Conservation (phyloP, 352 stramenopile genomes). For the Globisporangium paroecandrum region DNA sequence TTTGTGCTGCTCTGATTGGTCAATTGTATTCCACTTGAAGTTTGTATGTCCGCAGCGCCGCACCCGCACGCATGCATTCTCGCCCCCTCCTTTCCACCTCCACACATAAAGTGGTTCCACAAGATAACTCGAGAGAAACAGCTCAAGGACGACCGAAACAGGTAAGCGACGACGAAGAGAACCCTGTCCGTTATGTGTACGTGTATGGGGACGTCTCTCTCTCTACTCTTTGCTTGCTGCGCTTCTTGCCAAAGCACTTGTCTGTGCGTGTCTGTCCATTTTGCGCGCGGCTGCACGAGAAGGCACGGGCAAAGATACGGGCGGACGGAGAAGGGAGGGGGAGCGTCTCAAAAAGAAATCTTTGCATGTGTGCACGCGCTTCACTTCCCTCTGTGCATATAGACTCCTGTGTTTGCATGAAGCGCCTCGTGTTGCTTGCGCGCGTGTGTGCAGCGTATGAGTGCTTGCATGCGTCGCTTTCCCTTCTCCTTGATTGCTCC, state of each 20-base stretch:
- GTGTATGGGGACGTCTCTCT: background rate
- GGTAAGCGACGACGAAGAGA: background rate
- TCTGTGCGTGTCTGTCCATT: background rate
- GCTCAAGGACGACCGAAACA: slow-evolving; percentile 14
- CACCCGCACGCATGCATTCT: slow-evolving; percentile 1
- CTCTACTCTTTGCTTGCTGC: background rate
- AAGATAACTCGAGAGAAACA: slow-evolving; percentile 15
- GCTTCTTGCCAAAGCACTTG: background rate
- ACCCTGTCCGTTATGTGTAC: background rate
- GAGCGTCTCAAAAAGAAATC: background rate
- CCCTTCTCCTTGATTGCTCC: background rate
- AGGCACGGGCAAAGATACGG: background rate
- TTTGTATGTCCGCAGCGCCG: slow-evolving; percentile 7
- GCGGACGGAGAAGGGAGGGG: background rate
- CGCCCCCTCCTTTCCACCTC: slow-evolving; percentile 8
- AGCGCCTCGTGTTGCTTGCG: background rate
- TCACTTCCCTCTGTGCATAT: background rate
- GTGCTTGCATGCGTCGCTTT: background rate
- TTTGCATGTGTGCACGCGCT: background rate
- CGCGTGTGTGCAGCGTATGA: background rate
- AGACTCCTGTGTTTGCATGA: background rate
- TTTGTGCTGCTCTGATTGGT: slow-evolving; percentile 13
- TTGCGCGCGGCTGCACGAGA: background rate
- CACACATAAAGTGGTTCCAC: slow-evolving; percentile 8
- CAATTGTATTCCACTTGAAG: background rate